Evolutionary conservation across 2,329 filamentous ascomycete genomes (phyloP), one percentile per base, ranked within the genome.

Genomic region (Chaetoscypha palmicola): DNA sequence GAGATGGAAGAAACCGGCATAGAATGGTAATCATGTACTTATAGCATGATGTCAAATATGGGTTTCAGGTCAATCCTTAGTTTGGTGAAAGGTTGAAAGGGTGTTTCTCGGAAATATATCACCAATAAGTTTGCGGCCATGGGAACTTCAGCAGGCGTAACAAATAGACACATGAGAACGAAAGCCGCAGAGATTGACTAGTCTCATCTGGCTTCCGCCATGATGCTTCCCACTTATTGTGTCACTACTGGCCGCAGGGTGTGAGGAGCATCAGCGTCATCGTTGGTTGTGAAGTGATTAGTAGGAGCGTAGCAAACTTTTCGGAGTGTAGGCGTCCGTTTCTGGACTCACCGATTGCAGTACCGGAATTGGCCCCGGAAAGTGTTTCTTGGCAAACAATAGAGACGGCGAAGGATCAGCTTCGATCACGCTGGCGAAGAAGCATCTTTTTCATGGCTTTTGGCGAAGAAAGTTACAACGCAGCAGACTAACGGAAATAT

Each of bases 1-100:
- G n/a, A n/a, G n/a, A n/a, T n/a, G n/a, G n/a, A n/a, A n/a, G n/a
- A n/a, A n/a, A n/a, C n/a, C n/a, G n/a, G n/a, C n/a, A n/a, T n/a
- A n/a, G n/a, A n/a, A n/a, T n/a, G n/a, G n/a, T n/a, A n/a, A n/a
- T n/a, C n/a, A n/a, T n/a, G n/a, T n/a, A n/a, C n/a, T n/a, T n/a
- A n/a, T n/a, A 31, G 36, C 11, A 43, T 53, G 41, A 48, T 47
- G 47, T 47, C 47, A 37, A 43, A 28, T 48, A 36, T 44, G 41
- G 39, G 46, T 50, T 54, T 49, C 41, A 48, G 34, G 23, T 45
- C 28, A 17, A n/a, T 21, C 22, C 36, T 26, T 26, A 21, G 37
- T 19, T 30, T 19, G 28, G 14, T 30, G 30, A 32, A 39, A 21
- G 43, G 35, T 28, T 37, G 39, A 20, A 34, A 35, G 19, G 35